A percentile compares a stretch with the other conserved stretches of the same genome.
Conservation (phyloP, 2,329 filamentous ascomycete species). For the Cercospora sesami region DNA sequence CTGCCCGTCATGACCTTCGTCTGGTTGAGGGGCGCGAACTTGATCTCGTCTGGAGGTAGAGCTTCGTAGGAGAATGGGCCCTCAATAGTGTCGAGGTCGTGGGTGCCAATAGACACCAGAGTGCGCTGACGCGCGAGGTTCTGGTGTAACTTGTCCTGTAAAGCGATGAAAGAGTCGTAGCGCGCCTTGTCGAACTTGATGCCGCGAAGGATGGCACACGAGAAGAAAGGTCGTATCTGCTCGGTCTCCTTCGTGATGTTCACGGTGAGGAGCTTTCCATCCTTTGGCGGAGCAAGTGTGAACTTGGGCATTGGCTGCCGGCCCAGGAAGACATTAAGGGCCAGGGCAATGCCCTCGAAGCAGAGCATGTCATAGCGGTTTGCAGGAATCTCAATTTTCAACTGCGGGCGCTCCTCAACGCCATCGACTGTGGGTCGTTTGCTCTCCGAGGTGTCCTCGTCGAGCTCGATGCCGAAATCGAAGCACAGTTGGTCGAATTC, state of each 20-base stretch:
- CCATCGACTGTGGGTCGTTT: conserved; percentile 73
- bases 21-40: conserved; percentile 89
- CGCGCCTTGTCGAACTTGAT: conserved; percentile 87
- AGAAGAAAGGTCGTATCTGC: conserved; percentile 81
- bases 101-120: conserved; percentile 93
- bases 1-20: conserved; percentile 81
- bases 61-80: conserved; percentile 98
- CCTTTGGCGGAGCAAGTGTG: conserved; percentile 68
- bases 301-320: conserved; percentile 76
- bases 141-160: conserved; percentile 97
- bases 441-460: conserved; percentile 84
- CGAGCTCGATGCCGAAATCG: conserved; percentile 97
- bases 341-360: conserved; percentile 93
- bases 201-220: conserved; percentile 83
- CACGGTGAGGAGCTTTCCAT: conserved; percentile 75
- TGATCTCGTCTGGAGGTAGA: conserved; percentile 84
- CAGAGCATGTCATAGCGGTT: conserved; percentile 92
- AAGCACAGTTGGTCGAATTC: conserved; percentile 98
- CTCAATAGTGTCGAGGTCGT: conserved; percentile 89
- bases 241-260: conserved; percentile 67
- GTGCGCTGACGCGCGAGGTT: conserved; percentile 92
- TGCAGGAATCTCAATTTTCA: conserved; percentile 97
- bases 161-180: conserved; percentile 95
- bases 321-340: conserved; percentile 91
- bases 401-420: conserved; percentile 81